Evolutionary conservation across 169 alveolate genomes (phyloP), one percentile per base, ranked within the genome.

Genomic region (Plasmodium fragile): DNA sequence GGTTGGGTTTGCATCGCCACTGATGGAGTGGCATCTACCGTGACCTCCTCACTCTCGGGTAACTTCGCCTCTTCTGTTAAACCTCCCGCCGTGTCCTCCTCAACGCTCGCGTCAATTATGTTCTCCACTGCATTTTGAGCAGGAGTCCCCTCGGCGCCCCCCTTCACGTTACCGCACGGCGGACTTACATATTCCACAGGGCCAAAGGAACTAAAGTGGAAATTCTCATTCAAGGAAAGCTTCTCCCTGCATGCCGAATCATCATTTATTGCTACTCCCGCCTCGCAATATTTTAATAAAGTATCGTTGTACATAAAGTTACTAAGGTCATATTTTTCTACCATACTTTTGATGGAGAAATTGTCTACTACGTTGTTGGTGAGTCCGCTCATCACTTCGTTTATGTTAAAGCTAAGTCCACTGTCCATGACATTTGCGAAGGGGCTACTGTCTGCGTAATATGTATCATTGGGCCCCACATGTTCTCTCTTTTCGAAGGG

Each of bases 251-350:
- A 25, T 13, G 77, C 69, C 7, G 55, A 30, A 65, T 82, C 92
- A 43, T 83, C 93, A 73, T 91, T 79, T 43, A 91, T 69, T 0
- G 81, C 25, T 18, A 81, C 77, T 32, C 92, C 94, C 5, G 83
- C 22, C 10, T 91, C 94, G 34, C 87, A 91, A 91, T 81, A 80
- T 10, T 69, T 91, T 77, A 91, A 91, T 55, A 91, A 75, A 41
- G 16, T 32, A 81, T 91, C 94, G 71, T 91, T 91, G n/a, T 43
- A 80, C 18, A 91, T 80, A 36, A 91, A 80, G 49, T 70, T 36
- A n/a, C 83, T 91, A 11, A 91, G 45, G 73, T 91, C 94, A 49
- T 81, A 91, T 3, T 91, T 91, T 49, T 91, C 81, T 81, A 91
- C 43, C 34, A 91, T 70, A 39, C 25, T 70, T 34, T 39, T 80